Base-by-base conservation (phyloP, 2,329 filamentous ascomycete species). In the Curvularia lunata region DNA sequence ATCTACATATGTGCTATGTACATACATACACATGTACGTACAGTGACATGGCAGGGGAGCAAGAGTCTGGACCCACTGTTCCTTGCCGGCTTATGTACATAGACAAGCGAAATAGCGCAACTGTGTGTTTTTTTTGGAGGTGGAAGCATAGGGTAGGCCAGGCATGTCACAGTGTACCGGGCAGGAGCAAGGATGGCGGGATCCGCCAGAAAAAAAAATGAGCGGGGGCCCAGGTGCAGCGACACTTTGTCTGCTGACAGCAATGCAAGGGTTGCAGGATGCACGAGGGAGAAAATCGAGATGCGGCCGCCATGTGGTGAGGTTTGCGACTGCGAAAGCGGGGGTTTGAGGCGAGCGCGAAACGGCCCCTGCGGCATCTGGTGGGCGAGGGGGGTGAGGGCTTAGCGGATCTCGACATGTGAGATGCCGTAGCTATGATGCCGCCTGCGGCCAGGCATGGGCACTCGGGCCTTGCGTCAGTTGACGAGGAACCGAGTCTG, bases 121-220 rank as follows among this genome's bases (percentile, higher is more conserved):
- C 58, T 61, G 50, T 58, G 3, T 64, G 59, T 60, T 66, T 60
- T 62, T 59, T 66, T 57, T 61, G 55, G 41, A 52, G 53, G 32
- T 53, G 43, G 45, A 49, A 28, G 41, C n/a, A 30, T 30, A 30
- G 27, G 9, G 38, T 41, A 13, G 38, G 30, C 30, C 30, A 12
- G 8, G 30, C 27, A 30, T 8, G 27, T 30, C 27, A 30, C 30
- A 32, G 12, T 23, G 38, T 41, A 13, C 19, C 28, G 37, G 25
- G 30, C 13, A 32, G 8, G 37, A 32, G 34, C 52, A 46, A 55
- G 25, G 46, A 37, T 30, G 43, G 49, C 52, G 49, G 43, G 38
- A 38, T 27, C 18, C 12, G 50, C 54, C 28, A 51, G 34, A 47
- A n/a, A 30, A 30, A 30, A 30, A 30, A 30, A 30, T 9, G 5